Evolutionary conservation across 352 stramenopile species (phyloP).

Genomic region (Globisporangium cylindrosporum): DNA sequence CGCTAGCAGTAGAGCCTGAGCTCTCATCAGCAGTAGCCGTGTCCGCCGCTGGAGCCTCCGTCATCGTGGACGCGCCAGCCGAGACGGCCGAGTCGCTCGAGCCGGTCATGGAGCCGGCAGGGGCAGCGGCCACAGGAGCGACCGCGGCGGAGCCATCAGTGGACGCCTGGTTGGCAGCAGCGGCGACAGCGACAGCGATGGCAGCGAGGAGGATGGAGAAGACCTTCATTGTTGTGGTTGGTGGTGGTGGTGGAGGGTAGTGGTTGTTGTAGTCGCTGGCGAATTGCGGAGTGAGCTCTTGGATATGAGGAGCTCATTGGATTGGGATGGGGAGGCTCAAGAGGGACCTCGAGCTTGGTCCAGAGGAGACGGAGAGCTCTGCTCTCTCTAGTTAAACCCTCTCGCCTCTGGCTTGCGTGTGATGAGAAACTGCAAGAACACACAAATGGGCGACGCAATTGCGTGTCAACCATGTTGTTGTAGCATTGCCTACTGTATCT

Average conservation of each 20-base stretch:
- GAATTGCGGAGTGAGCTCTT: constrained; percentile 35
- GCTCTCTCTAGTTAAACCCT: background rate
- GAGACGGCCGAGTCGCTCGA: background rate
- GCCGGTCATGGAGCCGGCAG: background rate
- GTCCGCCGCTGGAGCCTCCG: too few species aligned
- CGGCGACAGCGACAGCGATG: constrained; percentile 36
- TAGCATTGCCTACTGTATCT: background rate
- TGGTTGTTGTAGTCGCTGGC: constrained; percentile 31
- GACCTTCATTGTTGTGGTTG: constrained; percentile 28
- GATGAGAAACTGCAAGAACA: background rate
- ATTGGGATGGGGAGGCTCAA: background rate
- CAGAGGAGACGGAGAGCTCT: background rate
- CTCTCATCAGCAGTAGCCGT: background rate
- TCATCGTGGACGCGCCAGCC: too few species aligned
- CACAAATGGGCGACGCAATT: background rate
- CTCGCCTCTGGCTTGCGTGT: background rate
- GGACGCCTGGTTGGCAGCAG: constrained; percentile 21
- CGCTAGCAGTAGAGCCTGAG: constrained; percentile 13
- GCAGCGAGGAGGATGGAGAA: constrained; percentile 42
- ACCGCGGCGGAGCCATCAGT: constrained; percentile 3
- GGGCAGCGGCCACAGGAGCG: background rate
- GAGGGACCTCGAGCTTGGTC: background rate
- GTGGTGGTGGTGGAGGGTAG: constrained; percentile 17
- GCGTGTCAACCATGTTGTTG: background rate
- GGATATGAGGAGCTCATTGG: too few species aligned